Conservation (phyloP, 1,139 yeast species). For the Lodderomyces parapsilosis region DNA sequence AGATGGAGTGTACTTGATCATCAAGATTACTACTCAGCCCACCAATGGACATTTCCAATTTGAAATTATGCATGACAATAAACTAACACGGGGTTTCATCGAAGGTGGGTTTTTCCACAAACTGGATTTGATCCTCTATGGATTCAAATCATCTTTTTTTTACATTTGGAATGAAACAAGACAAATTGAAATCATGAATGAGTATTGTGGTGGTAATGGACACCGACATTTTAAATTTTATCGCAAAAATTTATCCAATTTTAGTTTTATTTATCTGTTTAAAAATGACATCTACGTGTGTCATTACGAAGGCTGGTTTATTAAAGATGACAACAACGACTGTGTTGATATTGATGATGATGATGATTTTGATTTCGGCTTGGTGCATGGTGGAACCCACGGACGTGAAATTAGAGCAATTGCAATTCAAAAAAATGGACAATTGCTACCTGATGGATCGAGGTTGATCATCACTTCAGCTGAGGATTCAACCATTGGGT, state of each 20-base stretch:
- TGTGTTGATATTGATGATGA: constrained; percentile 5
- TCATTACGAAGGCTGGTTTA: constrained; percentile 18
- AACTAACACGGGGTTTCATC: constrained; percentile 69
- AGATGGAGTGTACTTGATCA: constrained; percentile 59
- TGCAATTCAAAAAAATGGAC: constrained; percentile 37
- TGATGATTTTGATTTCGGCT: constrained; percentile 20
- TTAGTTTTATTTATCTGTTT: constrained; percentile 53
- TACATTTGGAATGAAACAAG: constrained; percentile 81
- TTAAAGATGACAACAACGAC: neutral
- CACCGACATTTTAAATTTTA: constrained; percentile 77
- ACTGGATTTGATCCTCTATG: constrained; percentile 65
- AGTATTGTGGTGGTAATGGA: constrained; percentile 81
- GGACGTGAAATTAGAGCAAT: constrained; percentile 84
- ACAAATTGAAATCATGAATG: constrained; percentile 67
- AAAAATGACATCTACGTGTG: constrained; percentile 43
- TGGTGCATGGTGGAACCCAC: constrained; percentile 64
- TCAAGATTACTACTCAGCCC: constrained; percentile 20
- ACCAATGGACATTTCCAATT: too few relatives aligned
- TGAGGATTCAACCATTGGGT: constrained; percentile 78
- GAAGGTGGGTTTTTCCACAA: constrained; percentile 67
- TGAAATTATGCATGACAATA: constrained; percentile 54
- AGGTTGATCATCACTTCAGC: constrained; percentile 69
- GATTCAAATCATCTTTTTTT: constrained; percentile 79
- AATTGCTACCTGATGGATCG: constrained; percentile 19
- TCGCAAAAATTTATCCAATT: constrained; percentile 14